Evolutionary conservation across 768 basidiomycete genomes (phyloP), one percentile per base, ranked within the genome.

Genomic region (Termitomyces sp.): DNA sequence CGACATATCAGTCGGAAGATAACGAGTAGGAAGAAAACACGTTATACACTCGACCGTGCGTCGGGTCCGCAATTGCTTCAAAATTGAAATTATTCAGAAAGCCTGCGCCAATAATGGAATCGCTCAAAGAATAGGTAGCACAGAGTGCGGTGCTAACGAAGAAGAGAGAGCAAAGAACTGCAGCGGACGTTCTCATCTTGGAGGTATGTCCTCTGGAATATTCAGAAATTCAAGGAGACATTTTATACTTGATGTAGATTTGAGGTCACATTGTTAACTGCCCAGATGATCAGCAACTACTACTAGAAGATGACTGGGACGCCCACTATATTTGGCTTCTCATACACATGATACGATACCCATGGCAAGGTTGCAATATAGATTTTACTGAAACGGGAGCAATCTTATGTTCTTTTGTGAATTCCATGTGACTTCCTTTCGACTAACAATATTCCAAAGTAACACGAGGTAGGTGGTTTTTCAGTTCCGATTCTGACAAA

Each of bases 41-140:
- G 16, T 14, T 79, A 60, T 70, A 87, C 85, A 87, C 86, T 66
- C 84, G 72, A 18, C 86, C 86, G 49, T 83, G 74, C 2, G 84
- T 87, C 1, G 86, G 85, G 64, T 87, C 86, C 0, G 76, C 57
- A 36, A 81, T 79, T 4, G 73, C 73, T 63, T 82, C 70, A 67
- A 79, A 82, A 36, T 68, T 64, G 69, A 87, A 87, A 44, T 74
- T 69, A 14, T 70, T 68, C 59, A 81, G 77, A 67, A 87, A 86
- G 4, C 67, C 72, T 51, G 64, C 57, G n/a, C 81, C 77, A 14
- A 75, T 62, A 63, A 82, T 75, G 44, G 72, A 77, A 52, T 77
- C 79, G 14, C 74, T 64, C 56, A 73, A 54, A 16, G 57, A 50
- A 62, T 86, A 86, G 0, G 68, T 70, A 14, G 74, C 75, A 30